Percentiles rank a stretch among this genome's conserved stretches.
Evolutionary conservation across 805 yeast genomes (phyloP).

Genomic region (Torulaspora microellipsoides): DNA sequence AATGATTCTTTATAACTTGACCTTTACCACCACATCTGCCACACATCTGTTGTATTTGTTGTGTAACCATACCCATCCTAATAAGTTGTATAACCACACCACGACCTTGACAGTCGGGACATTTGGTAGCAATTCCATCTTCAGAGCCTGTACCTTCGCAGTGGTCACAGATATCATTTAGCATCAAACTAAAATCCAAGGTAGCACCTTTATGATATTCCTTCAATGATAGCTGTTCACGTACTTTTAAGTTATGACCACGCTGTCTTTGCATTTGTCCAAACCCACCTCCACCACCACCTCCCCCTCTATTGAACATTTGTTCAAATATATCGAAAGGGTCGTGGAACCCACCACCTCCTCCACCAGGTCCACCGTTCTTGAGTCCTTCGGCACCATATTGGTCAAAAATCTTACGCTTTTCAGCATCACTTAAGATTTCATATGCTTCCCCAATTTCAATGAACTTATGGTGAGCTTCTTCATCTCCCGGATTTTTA

Average conservation of each 20-base stretch:
- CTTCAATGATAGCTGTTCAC: slow-evolving; percentile 50
- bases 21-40: slow-evolving; percentile 81
- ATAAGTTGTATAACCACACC: slow-evolving; percentile 63
- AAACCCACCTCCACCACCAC: slow-evolving; percentile 46
- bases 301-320: slow-evolving; percentile 31
- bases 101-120: slow-evolving; percentile 67
- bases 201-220: slow-evolving; percentile 71
- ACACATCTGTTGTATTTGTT: slow-evolving; percentile 75
- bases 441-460: slow-evolving; percentile 94
- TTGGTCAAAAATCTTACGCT: slow-evolving; percentile 62
- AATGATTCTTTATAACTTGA: slow-evolving; percentile 53
- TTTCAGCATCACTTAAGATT: slow-evolving; percentile 66
- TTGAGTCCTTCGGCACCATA: slow-evolving; percentile 74
- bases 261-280: slow-evolving; percentile 41
- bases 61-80: slow-evolving; percentile 87
- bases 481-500: slow-evolving; percentile 78
- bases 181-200: slow-evolving; percentile 53
- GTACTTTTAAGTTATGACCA: slow-evolving; percentile 61
- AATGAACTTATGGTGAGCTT: slow-evolving; percentile 79
- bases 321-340: slow-evolving; percentile 36
- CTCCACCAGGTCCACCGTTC: slow-evolving; percentile 50
- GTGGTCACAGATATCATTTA: slow-evolving; percentile 69
- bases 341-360: slow-evolving; percentile 35
- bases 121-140: slow-evolving; percentile 65
- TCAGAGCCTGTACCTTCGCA: slow-evolving; percentile 85